Evolutionary conservation across 176 grass and related monocot genomes (phyloP).

Genomic region (Triticum urartu): DNA sequence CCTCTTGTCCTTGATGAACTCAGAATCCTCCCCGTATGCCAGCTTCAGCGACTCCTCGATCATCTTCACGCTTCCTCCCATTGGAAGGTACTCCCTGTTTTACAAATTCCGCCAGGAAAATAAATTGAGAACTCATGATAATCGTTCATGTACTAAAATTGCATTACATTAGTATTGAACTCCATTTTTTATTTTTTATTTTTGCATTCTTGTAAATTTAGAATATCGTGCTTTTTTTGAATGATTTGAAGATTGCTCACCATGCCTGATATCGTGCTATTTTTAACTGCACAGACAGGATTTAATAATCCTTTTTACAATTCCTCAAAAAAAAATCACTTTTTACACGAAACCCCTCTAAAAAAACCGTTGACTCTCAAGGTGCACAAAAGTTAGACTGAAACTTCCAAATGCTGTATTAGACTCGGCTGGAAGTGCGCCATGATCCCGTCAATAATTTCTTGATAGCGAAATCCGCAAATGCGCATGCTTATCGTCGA

Average conservation of each 20-base stretch:
- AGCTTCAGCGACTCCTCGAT: conserved; percentile 82
- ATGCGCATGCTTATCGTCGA: neutral
- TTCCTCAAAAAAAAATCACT: too few relatives aligned
- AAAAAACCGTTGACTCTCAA: neutral
- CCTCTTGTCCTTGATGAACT: conserved; percentile 80
- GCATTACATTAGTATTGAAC: neutral
- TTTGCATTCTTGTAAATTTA: neutral
- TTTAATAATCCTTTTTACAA: too few relatives aligned
- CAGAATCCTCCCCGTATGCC: conserved; percentile 84
- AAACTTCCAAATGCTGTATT: neutral
- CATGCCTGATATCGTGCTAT: neutral
- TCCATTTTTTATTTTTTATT: neutral
- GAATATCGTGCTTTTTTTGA: neutral
- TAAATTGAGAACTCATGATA: neutral
- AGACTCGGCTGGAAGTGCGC: neutral
- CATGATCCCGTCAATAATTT: neutral
- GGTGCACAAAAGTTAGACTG: neutral
- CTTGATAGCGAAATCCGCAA: neutral
- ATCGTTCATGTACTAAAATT: neutral
- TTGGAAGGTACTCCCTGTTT: conserved; percentile 89
- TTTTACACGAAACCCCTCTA: neutral
- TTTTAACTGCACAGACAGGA: neutral
- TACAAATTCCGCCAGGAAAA: neutral
- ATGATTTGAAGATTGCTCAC: too few relatives aligned
- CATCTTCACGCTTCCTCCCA: conserved; percentile 92